A percentile compares a stretch with the other conserved stretches of the same genome.
Evolutionary conservation across 1,284 basidiomycete species (phyloP).

Genomic region (Stygiomarasmius scandens): DNA sequence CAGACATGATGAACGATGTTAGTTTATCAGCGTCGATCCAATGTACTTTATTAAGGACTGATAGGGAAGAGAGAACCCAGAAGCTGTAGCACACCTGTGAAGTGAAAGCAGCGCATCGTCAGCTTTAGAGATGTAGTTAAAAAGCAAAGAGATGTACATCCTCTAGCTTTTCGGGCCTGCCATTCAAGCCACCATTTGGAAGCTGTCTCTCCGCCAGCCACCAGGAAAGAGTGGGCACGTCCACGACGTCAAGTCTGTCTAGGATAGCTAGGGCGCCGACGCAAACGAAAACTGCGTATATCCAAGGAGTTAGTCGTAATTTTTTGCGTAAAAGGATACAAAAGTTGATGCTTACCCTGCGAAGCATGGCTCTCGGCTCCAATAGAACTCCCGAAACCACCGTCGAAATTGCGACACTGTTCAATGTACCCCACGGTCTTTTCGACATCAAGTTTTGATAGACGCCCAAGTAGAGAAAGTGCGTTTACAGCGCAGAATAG

Average conservation of each 20-base stretch:
- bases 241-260: conserved; percentile 77
- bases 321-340: no score
- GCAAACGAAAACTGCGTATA: conserved; percentile 81
- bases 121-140: conserved; percentile 1
- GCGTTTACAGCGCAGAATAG: conserved; percentile 84
- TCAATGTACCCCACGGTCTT: conserved; percentile 76
- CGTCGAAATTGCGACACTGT: conserved; percentile 91
- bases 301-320: no score
- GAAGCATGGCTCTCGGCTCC: conserved; percentile 94
- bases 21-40: conserved; percentile 95
- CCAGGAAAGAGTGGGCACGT: conserved; percentile 78
- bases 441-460: conserved; percentile 65
- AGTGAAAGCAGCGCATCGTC: conserved; percentile 1
- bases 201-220: conserved; percentile 95
- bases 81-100: conserved; percentile 94
- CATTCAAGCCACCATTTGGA: conserved; percentile 92
- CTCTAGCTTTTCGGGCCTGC: conserved; percentile 96
- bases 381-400: conserved; percentile 83
- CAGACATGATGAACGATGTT: conserved; percentile 80
- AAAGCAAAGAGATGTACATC: conserved; percentile 61
- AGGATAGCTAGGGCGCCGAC: conserved; percentile 87
- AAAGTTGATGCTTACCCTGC: conserved; percentile 87
- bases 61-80: conserved; percentile 91
- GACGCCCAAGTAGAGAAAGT: conserved; percentile 78
- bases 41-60: conserved; percentile 80